Evolutionary conservation across 1,284 basidiomycete species (phyloP).

Genomic region (Tilletiopsis washingtonensis): DNA sequence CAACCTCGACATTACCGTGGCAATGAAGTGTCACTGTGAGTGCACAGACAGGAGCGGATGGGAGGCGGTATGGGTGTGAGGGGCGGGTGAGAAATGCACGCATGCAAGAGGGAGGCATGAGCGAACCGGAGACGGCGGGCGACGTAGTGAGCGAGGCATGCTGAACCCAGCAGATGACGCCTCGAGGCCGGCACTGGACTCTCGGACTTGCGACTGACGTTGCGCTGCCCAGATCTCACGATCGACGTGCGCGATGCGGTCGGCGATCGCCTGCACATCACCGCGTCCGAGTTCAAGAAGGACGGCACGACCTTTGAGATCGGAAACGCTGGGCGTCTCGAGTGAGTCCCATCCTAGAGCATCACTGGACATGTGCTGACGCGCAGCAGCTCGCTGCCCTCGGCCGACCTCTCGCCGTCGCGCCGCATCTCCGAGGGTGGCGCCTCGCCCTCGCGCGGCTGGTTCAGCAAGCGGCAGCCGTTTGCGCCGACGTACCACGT

Average conservation of each 20-base stretch:
- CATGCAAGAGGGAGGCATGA: too few species aligned
- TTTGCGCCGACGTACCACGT: slow-evolving; percentile 44
- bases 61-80: too few species aligned
- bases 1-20: slow-evolving; percentile 44
- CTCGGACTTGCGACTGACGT: neutral
- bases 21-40: slow-evolving; percentile 37
- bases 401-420: neutral
- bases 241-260: slow-evolving; percentile 86
- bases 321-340: slow-evolving; percentile 67
- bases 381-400: neutral
- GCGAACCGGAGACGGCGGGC: too few species aligned
- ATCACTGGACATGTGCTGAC: neutral
- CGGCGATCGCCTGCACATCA: slow-evolving; percentile 81
- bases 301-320: slow-evolving; percentile 71
- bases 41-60: neutral
- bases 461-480: slow-evolving; percentile 16
- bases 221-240: slow-evolving; percentile 52
- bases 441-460: neutral
- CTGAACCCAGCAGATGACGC: too few species aligned
- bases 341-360: slow-evolving; percentile 50
- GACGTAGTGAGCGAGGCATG: too few species aligned
- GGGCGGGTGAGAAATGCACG: too few species aligned
- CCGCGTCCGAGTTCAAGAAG: slow-evolving; percentile 64
- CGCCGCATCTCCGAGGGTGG: neutral
- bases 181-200: too few species aligned